phyloP scores from a whole-genome alignment of 169 alveolate species.

The Nephromyces sp. region DNA sequence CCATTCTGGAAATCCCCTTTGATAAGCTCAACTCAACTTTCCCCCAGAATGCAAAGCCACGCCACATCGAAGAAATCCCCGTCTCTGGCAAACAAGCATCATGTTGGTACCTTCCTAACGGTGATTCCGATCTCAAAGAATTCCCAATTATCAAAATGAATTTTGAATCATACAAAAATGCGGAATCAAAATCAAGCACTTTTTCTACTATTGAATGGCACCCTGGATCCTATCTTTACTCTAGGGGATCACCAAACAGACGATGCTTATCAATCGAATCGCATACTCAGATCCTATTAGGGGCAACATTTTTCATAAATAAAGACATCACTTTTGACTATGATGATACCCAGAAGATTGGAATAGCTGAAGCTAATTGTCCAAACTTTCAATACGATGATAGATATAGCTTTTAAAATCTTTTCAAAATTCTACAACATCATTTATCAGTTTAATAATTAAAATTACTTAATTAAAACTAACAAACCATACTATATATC shows the following conservation, averaged over 20 bases:
- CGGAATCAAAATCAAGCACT: neutral
- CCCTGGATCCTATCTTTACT: constrained; percentile 16
- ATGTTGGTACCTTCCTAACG: constrained; percentile 25
- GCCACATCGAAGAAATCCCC: constrained; percentile 20
- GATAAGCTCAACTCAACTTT: no score
- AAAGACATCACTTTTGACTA: constrained; percentile 20
- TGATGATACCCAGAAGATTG: neutral
- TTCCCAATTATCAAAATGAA: constrained; percentile 15
- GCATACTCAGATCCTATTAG: constrained; percentile 12
- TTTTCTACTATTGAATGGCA: neutral
- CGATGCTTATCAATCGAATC: constrained; percentile 26
- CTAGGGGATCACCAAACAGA: constrained; percentile 12
- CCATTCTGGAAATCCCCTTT: no score
- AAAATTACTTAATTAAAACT: no score
- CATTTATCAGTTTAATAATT: neutral
- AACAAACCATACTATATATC: no score
- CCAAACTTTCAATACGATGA: constrained; percentile 18
- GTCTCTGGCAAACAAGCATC: constrained; percentile 7
- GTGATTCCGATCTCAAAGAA: constrained; percentile 9
- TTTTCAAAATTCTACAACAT: neutral
- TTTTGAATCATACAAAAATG: neutral
- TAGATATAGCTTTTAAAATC: neutral
- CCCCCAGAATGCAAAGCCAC: constrained; percentile 25
- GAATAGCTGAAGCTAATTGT: constrained; percentile 21
- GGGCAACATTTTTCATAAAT: constrained; percentile 22